These are phyloP conservation scores for Botrytis porri DNA, from an alignment of 2,329 filamentous ascomycete genomes.

Conservation along the genomic window DNA sequence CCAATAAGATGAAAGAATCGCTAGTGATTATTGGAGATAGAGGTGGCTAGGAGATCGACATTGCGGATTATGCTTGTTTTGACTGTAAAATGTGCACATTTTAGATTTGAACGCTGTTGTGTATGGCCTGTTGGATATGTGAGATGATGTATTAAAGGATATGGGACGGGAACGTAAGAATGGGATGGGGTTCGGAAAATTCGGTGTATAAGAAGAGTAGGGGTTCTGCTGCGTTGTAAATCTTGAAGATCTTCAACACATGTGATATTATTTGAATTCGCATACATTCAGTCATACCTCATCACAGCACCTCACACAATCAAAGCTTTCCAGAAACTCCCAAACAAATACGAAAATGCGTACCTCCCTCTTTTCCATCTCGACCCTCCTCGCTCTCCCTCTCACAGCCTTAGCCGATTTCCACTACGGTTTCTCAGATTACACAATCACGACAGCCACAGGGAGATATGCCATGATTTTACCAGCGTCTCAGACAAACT, in stretches of 20 bases:
- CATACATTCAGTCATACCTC: not conserved
- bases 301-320: not conserved
- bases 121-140: not conserved
- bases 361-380: not conserved
- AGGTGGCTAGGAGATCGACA: not conserved
- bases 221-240: not conserved
- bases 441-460: not conserved
- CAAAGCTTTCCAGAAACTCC: not conserved
- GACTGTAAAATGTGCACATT: not conserved
- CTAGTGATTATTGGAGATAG: not conserved
- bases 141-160: not conserved
- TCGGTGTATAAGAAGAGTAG: not conserved
- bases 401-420: slow-evolving; percentile 8
- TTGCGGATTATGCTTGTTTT: not conserved
- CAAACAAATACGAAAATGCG: not conserved
- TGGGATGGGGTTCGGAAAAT: not conserved
- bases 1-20: not conserved
- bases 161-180: not conserved
- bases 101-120: not conserved
- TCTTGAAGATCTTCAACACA: not conserved
- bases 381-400: not conserved
- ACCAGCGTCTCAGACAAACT: slow-evolving; percentile 2
- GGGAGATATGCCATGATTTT: slow-evolving; percentile 11
- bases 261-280: not conserved
- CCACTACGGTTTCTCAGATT: not conserved